Evolutionary conservation across 805 yeast species (phyloP).

Genomic region (Teunomyces funiuensis): DNA sequence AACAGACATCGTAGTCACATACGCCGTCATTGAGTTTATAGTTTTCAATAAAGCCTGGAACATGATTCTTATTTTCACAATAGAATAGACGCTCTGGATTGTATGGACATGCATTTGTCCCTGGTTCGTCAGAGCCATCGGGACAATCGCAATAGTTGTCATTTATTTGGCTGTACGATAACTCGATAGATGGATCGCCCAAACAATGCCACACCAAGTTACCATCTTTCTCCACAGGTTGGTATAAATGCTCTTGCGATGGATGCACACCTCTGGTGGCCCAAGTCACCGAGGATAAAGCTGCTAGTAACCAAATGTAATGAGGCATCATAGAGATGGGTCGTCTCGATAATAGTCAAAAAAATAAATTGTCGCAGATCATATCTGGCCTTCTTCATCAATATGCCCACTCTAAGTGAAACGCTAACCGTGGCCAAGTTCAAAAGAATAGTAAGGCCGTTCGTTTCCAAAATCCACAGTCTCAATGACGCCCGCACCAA

Average conservation of each 20-base stretch:
- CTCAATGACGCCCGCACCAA: slow-evolving; percentile 29
- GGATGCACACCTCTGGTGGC: slow-evolving; percentile 4
- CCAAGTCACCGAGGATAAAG: slow-evolving; percentile 7
- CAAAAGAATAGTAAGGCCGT: slow-evolving; percentile 37
- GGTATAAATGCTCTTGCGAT: neutral
- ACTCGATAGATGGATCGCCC: slow-evolving; percentile 58
- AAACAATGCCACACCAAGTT: slow-evolving; percentile 63
- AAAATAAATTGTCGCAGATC: neutral
- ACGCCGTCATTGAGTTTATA: slow-evolving; percentile 82
- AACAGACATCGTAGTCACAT: slow-evolving; percentile 85
- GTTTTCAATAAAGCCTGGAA: slow-evolving; percentile 61
- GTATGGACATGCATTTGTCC: slow-evolving; percentile 76
- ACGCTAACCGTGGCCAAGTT: slow-evolving; percentile 20
- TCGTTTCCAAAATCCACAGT: slow-evolving; percentile 34
- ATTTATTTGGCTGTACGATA: slow-evolving; percentile 65
- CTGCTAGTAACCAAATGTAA: neutral
- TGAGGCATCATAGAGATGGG: neutral
- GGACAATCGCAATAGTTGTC: slow-evolving; percentile 96
- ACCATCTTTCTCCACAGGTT: neutral
- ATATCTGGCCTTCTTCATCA: neutral
- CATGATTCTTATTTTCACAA: slow-evolving; percentile 75
- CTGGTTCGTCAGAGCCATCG: slow-evolving; percentile 97
- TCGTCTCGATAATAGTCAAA: neutral
- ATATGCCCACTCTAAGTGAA: neutral
- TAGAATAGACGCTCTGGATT: slow-evolving; percentile 48